Percentiles rank a stretch among this genome's conserved stretches.
These are phyloP conservation scores for Colletotrichum chrysophilum DNA, from an alignment of 2,329 filamentous ascomycete genomes.

Conservation along the genomic window DNA sequence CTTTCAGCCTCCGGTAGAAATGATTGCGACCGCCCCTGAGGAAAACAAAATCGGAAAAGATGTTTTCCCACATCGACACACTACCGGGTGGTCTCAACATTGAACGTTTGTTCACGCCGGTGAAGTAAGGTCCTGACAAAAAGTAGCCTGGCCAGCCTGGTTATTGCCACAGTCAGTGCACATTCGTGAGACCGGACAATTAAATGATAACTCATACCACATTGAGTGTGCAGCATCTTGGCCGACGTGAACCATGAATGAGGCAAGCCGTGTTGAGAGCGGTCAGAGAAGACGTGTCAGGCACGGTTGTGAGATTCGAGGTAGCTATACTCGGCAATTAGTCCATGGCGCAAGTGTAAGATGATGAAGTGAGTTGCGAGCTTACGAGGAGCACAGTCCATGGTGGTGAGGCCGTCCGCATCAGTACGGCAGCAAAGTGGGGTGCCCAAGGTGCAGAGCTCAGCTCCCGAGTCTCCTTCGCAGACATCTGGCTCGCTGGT, in stretches of 20 bases:
- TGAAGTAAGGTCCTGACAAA: not conserved
- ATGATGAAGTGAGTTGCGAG: not conserved
- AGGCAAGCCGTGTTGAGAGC: not conserved
- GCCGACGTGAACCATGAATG: not conserved
- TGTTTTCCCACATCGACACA: not conserved
- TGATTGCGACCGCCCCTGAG: rapidly evolving
- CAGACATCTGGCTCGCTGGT: not conserved
- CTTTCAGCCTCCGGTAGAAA: not conserved
- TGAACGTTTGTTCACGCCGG: not conserved
- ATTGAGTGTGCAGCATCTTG: not conserved
- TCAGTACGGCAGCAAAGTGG: not conserved
- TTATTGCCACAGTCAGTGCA: not conserved
- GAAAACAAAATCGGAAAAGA: too few relatives aligned
- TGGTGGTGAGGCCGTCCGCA: not conserved
- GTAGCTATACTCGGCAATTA: not conserved
- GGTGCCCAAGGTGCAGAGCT: not conserved
- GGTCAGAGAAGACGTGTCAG: not conserved
- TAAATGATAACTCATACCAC: not conserved
- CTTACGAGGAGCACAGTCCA: not conserved
- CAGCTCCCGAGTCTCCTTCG: not conserved
- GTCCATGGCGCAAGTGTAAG: not conserved
- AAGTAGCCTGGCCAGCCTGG: not conserved
- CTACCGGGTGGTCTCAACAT: rapidly evolving
- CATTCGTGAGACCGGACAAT: not conserved
- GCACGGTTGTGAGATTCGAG: not conserved